Conservation (phyloP, 1,284 basidiomycete species). For the Ustilago vetiveriae region DNA sequence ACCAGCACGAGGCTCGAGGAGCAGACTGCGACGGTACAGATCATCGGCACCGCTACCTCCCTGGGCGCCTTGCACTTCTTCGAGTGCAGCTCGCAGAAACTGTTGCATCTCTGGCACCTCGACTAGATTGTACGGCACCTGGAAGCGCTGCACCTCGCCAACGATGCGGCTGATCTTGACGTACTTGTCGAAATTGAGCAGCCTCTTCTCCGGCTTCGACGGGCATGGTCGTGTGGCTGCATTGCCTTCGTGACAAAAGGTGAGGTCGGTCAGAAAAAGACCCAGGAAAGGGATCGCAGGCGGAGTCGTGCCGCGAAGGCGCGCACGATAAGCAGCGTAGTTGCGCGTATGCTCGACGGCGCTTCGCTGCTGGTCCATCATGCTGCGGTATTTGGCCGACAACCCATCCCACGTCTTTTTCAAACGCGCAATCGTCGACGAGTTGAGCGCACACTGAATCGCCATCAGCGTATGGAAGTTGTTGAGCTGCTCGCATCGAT, state of each 20-base stretch:
- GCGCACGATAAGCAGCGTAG: slow-evolving; percentile 88
- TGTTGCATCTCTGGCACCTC: slow-evolving; percentile 84
- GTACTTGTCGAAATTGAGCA: slow-evolving; percentile 87
- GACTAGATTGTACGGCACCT: slow-evolving; percentile 82
- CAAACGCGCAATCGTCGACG: slow-evolving; percentile 65
- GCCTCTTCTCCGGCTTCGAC: slow-evolving; percentile 79
- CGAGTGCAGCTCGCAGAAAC: slow-evolving; percentile 71
- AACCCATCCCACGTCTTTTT: slow-evolving; percentile 75
- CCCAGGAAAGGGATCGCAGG: slow-evolving; percentile 70
- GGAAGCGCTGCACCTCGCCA: slow-evolving; percentile 90
- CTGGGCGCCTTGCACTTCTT: slow-evolving; percentile 42
- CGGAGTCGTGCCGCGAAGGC: slow-evolving; percentile 69
- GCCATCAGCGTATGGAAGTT: slow-evolving; percentile 70
- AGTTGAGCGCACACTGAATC: slow-evolving; percentile 68
- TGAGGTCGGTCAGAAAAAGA: slow-evolving; percentile 87
- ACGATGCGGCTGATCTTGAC: slow-evolving; percentile 67
- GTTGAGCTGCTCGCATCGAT: slow-evolving; percentile 66
- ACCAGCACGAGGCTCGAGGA: slow-evolving; percentile 62
- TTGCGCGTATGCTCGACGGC: slow-evolving; percentile 89
- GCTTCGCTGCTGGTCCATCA: slow-evolving; percentile 82
- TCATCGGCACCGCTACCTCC: slow-evolving; percentile 56
- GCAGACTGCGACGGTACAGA: slow-evolving; percentile 62
- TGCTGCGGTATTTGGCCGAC: slow-evolving; percentile 81
- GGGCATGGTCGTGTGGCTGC: slow-evolving; percentile 77
- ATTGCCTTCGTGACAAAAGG: slow-evolving; percentile 95